These are phyloP conservation scores for Calonectria leucothoes DNA, from an alignment of 2,329 filamentous ascomycete species.

Conservation along the genomic window DNA sequence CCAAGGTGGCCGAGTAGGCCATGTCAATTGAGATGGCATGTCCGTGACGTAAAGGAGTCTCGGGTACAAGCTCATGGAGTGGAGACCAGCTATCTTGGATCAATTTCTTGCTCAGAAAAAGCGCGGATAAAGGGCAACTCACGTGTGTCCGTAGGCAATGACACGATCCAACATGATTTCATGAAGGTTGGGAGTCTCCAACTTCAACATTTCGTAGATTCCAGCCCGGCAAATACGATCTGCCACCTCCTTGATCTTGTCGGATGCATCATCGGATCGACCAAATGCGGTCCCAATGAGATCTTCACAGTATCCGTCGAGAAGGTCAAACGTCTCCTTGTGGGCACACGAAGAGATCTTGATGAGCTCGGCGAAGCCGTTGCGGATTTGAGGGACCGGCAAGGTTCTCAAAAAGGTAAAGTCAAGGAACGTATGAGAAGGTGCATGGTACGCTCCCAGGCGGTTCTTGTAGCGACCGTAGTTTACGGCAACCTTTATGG, in stretches of 20 bases:
- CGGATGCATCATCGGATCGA: conserved; percentile 64
- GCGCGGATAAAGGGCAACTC: conserved; percentile 38
- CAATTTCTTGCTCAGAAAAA: neutral
- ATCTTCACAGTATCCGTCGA: conserved; percentile 77
- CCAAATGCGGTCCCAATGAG: conserved; percentile 75
- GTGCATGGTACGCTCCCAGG: conserved; percentile 78
- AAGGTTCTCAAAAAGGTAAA: conserved; percentile 78
- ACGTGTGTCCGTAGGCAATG: conserved; percentile 80
- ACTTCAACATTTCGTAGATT: conserved; percentile 79
- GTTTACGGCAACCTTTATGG: conserved; percentile 83
- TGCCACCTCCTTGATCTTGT: conserved; percentile 69
- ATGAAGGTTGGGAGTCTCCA: conserved; percentile 79
- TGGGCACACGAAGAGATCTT: conserved; percentile 81
- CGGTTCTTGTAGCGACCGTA: conserved; percentile 82
- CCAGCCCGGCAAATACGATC: conserved; percentile 76
- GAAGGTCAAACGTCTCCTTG: conserved; percentile 71
- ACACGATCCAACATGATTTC: conserved; percentile 79
- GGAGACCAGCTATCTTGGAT: conserved; percentile 69
- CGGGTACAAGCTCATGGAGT: conserved; percentile 76
- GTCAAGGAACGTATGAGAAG: conserved; percentile 78
- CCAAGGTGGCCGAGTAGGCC: conserved; percentile 79
- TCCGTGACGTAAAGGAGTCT: conserved; percentile 76
- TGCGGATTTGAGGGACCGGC: conserved; percentile 75
- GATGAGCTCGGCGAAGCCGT: conserved; percentile 80
- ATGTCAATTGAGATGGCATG: conserved; percentile 83